Percentiles rank a stretch among this genome's conserved stretches.
These are phyloP conservation scores for Neurospora hispaniola DNA, from an alignment of 495 filamentous ascomycete species.

Conservation along the genomic window DNA sequence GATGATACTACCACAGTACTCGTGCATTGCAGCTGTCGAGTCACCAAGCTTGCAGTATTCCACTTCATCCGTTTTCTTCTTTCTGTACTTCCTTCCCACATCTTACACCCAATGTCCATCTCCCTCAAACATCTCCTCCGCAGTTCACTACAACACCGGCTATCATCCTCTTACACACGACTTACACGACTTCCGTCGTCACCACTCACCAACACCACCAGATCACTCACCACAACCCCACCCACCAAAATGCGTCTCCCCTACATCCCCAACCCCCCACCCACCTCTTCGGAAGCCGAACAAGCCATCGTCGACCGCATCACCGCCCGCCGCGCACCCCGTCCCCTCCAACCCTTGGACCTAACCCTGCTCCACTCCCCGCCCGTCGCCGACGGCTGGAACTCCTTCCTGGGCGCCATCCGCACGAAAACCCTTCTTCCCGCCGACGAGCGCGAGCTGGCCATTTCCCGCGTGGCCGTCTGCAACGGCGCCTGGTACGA, in stretches of 20 bases:
- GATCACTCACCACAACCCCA: background rate
- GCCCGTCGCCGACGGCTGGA: slow-evolving; percentile 68
- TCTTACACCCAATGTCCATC: background rate
- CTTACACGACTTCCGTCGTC: background rate
- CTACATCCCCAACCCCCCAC: slow-evolving; percentile 52
- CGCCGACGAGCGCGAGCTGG: slow-evolving; percentile 54
- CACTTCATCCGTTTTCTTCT: background rate
- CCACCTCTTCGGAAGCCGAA: slow-evolving; percentile 34
- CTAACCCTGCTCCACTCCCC: slow-evolving; percentile 64
- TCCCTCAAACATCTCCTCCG: background rate
- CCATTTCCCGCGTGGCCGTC: slow-evolving; percentile 65
- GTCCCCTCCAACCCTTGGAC: slow-evolving; percentile 59
- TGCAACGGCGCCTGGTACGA: slow-evolving; percentile 68
- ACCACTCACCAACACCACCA: background rate
- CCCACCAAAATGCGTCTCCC: slow-evolving; percentile 55
- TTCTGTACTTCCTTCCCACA: background rate
- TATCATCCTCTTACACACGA: background rate
- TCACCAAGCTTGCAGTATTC: background rate
- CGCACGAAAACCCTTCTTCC: slow-evolving; percentile 53
- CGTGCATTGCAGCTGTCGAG: background rate
- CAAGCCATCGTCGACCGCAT: slow-evolving; percentile 51
- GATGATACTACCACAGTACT: background rate
- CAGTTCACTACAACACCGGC: background rate
- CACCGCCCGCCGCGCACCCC: slow-evolving; percentile 49
- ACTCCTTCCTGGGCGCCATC: slow-evolving; percentile 65